Percentiles rank a stretch among this genome's conserved stretches.
These are phyloP conservation scores for Suillus placidus DNA, from an alignment of 768 basidiomycete species.

Conservation along the genomic window DNA sequence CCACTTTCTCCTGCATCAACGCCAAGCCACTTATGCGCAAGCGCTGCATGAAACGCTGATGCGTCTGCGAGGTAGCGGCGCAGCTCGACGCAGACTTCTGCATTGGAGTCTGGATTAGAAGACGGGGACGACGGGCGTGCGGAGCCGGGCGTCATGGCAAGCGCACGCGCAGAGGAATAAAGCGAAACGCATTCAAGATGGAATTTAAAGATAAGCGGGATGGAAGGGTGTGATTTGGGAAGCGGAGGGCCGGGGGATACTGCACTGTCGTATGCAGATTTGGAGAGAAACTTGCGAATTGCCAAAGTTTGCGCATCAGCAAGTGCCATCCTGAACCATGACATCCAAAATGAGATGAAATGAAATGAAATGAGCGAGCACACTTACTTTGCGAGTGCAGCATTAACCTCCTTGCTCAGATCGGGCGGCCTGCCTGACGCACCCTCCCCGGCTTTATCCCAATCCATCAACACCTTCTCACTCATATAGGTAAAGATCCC, in stretches of 20 bases:
- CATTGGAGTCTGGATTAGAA: slow-evolving; percentile 23
- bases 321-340: slow-evolving; percentile 65
- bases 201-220: slow-evolving; percentile 87
- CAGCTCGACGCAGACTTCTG: slow-evolving; percentile 67
- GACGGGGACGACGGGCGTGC: slow-evolving; percentile 31
- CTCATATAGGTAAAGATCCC: slow-evolving; percentile 78
- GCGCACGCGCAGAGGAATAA: slow-evolving; percentile 75
- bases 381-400: slow-evolving; percentile 80
- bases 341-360: background rate
- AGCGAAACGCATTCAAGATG: slow-evolving; percentile 84
- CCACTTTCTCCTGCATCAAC: slow-evolving; percentile 90
- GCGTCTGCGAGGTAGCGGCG: slow-evolving; percentile 75
- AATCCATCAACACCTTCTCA: slow-evolving; percentile 67
- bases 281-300: slow-evolving; percentile 87
- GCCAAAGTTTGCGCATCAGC: slow-evolving; percentile 93
- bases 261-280: slow-evolving; percentile 76
- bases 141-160: slow-evolving; percentile 64
- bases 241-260: slow-evolving; percentile 90
- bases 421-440: slow-evolving; percentile 70
- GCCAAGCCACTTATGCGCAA: slow-evolving; percentile 94
- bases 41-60: slow-evolving; percentile 64
- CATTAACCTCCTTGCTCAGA: slow-evolving; percentile 71
- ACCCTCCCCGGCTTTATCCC: slow-evolving; percentile 50
- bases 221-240: slow-evolving; percentile 90
- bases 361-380: background rate